phyloP scores from a whole-genome alignment of 306 rosid genomes.

The Trichosanthes truncata region DNA sequence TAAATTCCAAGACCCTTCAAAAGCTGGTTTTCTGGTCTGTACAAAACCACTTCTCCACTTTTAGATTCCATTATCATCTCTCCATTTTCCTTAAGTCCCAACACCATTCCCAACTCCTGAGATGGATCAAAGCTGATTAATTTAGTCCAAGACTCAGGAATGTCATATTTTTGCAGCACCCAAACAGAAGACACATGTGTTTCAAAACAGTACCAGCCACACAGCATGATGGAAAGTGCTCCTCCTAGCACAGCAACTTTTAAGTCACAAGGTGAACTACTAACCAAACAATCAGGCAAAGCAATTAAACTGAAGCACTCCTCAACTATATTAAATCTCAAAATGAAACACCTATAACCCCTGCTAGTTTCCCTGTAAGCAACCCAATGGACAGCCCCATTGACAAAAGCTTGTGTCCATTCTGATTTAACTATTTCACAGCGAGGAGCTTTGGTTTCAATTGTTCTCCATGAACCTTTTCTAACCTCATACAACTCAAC shows the following conservation, averaged over 20 bases:
- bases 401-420: constrained; percentile 12
- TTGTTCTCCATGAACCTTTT: constrained; percentile 6
- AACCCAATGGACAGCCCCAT: constrained; percentile 13
- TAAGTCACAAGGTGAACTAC: constrained; percentile 10
- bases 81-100: constrained; percentile 9
- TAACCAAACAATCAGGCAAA: constrained; percentile 7
- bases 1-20: constrained; percentile 10
- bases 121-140: background rate
- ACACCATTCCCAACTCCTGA: constrained; percentile 10
- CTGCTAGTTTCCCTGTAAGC: background rate
- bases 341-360: constrained; percentile 9
- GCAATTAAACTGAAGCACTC: background rate
- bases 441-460: constrained; percentile 8
- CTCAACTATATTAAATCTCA: constrained; percentile 3
- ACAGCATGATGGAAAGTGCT: background rate
- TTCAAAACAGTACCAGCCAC: constrained; percentile 11
- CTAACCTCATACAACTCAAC: constrained; percentile 9
- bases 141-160: constrained; percentile 3
- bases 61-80: constrained; percentile 10
- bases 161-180: background rate
- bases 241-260: constrained; percentile 10
- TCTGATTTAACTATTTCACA: constrained; percentile 1
- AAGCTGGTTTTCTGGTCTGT: background rate
- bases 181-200: constrained; percentile 12
- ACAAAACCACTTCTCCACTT: constrained; percentile 14